Conservation (phyloP, 2,329 filamentous ascomycete genomes). For the Botrytis porri region DNA sequence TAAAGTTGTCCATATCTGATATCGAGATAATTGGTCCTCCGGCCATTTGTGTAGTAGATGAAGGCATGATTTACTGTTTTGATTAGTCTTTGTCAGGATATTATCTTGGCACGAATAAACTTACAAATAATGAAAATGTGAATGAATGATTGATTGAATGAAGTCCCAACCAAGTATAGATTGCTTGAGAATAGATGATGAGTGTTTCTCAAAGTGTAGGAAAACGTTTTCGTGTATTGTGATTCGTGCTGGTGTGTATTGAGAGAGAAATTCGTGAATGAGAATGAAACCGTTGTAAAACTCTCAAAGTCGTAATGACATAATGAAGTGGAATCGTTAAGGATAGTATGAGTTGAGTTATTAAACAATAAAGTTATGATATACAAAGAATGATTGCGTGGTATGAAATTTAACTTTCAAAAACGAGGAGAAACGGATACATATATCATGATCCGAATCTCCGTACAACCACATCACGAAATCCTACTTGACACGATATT, state of each 20-base stretch:
- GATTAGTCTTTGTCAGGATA: neutral
- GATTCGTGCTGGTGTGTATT: neutral
- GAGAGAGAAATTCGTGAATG: neutral
- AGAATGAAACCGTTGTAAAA: neutral
- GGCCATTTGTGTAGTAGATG: neutral
- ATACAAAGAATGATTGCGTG: neutral
- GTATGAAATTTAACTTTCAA: neutral
- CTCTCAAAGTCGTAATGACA: neutral
- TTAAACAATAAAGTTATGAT: slow-evolving; percentile 11
- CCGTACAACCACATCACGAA: neutral
- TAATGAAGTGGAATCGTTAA: slow-evolving; percentile 1
- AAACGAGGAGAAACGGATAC: neutral
- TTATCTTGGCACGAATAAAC: neutral
- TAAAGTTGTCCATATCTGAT: slow-evolving; percentile 18
- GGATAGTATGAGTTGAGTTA: neutral
- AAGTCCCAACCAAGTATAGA: neutral
- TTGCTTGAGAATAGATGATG: neutral
- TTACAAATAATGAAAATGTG: neutral
- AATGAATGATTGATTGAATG: neutral
- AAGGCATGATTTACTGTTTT: neutral
- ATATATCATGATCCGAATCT: slow-evolving; percentile 8
- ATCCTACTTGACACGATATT: neutral
- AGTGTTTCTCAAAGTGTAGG: neutral
- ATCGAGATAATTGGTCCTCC: slow-evolving; percentile 20
- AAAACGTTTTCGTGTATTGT: neutral